phyloP scores from a whole-genome alignment of 805 yeast species.

The Candida endomychidarum region DNA sequence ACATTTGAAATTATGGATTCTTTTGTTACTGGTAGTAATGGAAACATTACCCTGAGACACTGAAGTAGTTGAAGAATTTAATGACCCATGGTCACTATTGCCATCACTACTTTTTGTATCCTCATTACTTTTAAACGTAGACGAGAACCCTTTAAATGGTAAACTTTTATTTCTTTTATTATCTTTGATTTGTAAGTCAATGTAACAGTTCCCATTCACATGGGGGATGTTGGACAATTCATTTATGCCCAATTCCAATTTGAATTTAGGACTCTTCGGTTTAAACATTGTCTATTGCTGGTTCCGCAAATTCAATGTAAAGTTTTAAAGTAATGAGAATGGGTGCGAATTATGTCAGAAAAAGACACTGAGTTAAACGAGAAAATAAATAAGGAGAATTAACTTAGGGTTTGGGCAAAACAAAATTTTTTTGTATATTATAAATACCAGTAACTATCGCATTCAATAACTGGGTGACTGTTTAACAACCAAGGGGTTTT shows the following conservation, averaged over 20 bases:
- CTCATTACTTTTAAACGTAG: conserved; percentile 1
- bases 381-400: conserved; percentile 1
- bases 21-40: conserved; percentile 30
- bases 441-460: no score
- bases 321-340: no score
- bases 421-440: no score
- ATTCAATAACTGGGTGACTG: no score
- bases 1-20: conserved; percentile 41
- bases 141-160: conserved; percentile 11
- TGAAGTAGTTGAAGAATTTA: conserved; percentile 3
- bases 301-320: no score
- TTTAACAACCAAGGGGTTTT: not conserved
- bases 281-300: conserved; percentile 4
- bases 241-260: conserved; percentile 54
- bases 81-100: not conserved
- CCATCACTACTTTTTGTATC: not conserved
- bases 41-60: conserved; percentile 23
- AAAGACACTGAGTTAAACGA: not conserved
- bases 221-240: conserved; percentile 87
- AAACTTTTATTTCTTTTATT: conserved; percentile 22
- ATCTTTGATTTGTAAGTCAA: conserved; percentile 64
- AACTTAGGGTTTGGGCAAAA: not conserved
- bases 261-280: conserved; percentile 55
- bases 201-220: conserved; percentile 62
- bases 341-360: no score